Evolutionary conservation across 2,329 filamentous ascomycete genomes (phyloP).

Genomic region (Colletotrichum cereale): DNA sequence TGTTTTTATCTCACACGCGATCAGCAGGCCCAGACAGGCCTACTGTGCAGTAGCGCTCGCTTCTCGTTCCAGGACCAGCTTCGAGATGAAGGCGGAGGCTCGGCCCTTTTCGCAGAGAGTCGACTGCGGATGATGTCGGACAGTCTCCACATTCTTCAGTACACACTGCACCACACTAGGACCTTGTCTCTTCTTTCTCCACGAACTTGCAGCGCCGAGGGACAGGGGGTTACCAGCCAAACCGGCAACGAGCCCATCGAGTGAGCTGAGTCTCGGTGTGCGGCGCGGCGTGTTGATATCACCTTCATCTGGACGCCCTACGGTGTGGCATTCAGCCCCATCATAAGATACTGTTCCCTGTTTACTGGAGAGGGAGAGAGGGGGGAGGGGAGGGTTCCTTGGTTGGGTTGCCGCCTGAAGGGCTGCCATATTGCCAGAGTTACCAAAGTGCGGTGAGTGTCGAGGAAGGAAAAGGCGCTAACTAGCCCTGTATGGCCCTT

Average conservation of each 20-base stretch:
- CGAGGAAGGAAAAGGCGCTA: slow-evolving; percentile 7
- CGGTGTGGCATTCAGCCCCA: slow-evolving; percentile 13
- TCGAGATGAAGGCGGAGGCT: neutral
- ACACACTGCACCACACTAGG: neutral
- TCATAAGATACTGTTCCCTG: slow-evolving; percentile 13
- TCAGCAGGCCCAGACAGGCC: slow-evolving; percentile 13
- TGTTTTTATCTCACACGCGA: slow-evolving; percentile 6
- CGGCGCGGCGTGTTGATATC: slow-evolving; percentile 2
- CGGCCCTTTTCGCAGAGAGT: slow-evolving; percentile 27
- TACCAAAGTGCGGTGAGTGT: slow-evolving; percentile 37
- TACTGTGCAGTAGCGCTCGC: slow-evolving; percentile 14
- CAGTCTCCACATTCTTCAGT: slow-evolving; percentile 36
- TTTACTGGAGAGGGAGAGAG: too few species aligned
- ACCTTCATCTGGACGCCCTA: slow-evolving; percentile 9
- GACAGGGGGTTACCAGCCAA: slow-evolving; percentile 9
- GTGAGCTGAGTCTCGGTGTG: slow-evolving; percentile 8
- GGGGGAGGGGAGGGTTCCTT: slow-evolving; percentile 14
- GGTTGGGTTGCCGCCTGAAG: slow-evolving; percentile 6
- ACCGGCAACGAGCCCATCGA: neutral
- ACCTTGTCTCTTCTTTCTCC: slow-evolving; percentile 16
- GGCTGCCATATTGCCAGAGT: slow-evolving; percentile 6
- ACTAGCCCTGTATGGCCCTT: slow-evolving; percentile 28
- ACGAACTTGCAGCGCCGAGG: slow-evolving; percentile 2
- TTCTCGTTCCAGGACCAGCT: neutral
- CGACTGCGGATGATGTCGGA: neutral